Base-by-base conservation (phyloP, 352 stramenopile genomes). In the Phytophthora nicotianae region DNA sequence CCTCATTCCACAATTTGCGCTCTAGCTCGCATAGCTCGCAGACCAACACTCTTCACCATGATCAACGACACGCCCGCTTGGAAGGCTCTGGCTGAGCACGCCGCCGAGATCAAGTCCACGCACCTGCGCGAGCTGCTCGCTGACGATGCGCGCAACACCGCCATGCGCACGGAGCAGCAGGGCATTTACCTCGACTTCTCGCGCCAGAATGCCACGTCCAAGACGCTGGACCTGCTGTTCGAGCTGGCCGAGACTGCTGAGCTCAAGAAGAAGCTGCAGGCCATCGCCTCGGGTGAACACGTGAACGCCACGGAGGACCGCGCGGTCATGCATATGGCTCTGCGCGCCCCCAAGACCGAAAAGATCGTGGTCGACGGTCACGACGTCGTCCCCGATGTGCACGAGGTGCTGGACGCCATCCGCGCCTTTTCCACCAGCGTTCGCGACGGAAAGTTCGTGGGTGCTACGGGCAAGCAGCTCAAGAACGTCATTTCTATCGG, bases 271-370 rank as follows among this genome's bases (percentile, higher is more conserved):
- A 88, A 96, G 87, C 68, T 94, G 32, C 70, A 83, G 26, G 91
- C 92, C 23, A 99, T 99, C 81, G 88, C 88, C 27, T 82, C 59
- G 5, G 98, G 98, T 32, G 88, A 91, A 61, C 86, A 98, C 47
- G 97, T 99, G 33, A 99, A 99, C 74, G 83, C 74, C 19, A 99
- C 97, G 1, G 97, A 99, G 78, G 85, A 96, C 63, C 86, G 96
- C 53, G 91, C 96, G 0, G 98, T 99, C 14, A 84, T 98, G 65
- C 98, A 99, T 84, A 97, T 98, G 69, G 91, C 97, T 5, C 79
- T 99, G 54, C 86, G 97, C 21, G 93, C 95, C 65, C 94, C 63
- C 50, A 88, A 76, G 45, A 81, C 71, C 50, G 75, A 95, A 62
- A 65, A 82, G 67, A 77, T 98, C 33, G 49, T 95, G 17, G 92